Conservation (phyloP, 257 asterid species). For the Solanum medicagineum region DNA sequence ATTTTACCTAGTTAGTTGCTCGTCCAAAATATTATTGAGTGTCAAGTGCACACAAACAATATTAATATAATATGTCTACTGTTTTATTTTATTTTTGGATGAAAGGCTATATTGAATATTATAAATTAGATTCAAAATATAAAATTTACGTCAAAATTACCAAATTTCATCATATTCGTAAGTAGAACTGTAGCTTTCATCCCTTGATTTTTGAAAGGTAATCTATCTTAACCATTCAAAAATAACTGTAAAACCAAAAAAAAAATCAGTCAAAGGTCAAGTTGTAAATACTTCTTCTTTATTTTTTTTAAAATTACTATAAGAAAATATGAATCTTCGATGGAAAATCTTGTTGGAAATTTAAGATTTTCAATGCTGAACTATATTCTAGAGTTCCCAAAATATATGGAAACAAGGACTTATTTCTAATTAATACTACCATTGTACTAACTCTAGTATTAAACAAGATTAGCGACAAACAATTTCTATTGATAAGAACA, state of each 20-base stretch:
- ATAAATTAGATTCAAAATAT: too few relatives aligned
- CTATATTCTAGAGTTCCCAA: background rate
- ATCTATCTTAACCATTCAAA: background rate
- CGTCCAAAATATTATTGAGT: too few relatives aligned
- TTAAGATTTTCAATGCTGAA: background rate
- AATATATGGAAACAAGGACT: background rate
- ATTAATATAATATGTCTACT: too few relatives aligned
- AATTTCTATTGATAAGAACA: background rate
- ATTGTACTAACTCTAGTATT: background rate
- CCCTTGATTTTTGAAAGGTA: background rate
- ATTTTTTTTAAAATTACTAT: background rate
- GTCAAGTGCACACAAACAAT: too few relatives aligned
- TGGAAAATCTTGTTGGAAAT: background rate
- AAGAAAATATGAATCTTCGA: background rate
- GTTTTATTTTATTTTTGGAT: too few relatives aligned
- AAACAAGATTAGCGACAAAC: background rate
- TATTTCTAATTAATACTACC: too few relatives aligned
- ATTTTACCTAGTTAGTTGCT: background rate
- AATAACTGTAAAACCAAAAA: background rate
- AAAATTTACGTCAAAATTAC: too few relatives aligned
- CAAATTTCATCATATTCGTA: too few relatives aligned
- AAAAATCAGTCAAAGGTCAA: background rate
- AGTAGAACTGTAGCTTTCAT: background rate
- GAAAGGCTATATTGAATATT: background rate
- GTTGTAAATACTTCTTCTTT: background rate